These are phyloP conservation scores for Cercophora sp. DNA, from an alignment of 495 filamentous ascomycete genomes.

Conservation along the genomic window DNA sequence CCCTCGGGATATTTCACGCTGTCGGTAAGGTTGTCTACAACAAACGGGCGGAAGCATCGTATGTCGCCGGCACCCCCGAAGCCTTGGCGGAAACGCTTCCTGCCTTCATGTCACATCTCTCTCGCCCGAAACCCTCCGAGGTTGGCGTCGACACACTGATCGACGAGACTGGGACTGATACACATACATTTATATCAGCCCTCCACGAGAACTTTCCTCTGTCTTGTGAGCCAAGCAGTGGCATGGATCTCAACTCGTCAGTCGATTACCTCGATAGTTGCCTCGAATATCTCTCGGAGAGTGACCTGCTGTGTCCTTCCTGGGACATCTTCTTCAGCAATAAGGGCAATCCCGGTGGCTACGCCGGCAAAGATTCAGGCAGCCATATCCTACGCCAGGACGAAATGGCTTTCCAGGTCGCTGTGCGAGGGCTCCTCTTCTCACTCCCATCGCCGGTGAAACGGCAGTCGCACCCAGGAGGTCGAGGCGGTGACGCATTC, in stretches of 20 bases:
- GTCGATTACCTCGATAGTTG: conserved; percentile 70
- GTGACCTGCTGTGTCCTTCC: conserved; percentile 70
- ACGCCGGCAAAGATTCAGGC: conserved; percentile 47
- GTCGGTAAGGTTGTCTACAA: conserved; percentile 95
- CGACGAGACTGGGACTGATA: conserved; percentile 87
- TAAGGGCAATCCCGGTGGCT: conserved; percentile 39
- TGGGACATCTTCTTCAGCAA: conserved; percentile 52
- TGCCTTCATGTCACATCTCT: conserved; percentile 55
- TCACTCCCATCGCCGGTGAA: conserved; percentile 81
- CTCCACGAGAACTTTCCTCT: conserved; percentile 91
- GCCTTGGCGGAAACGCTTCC: conserved; percentile 50
- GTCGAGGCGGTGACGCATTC: conserved; percentile 53
- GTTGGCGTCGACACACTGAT: conserved; percentile 71
- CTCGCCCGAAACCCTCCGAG: conserved; percentile 62
- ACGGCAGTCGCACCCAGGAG: conserved; percentile 46
- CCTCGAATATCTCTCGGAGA: conserved; percentile 79
- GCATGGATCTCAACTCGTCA: conserved; percentile 42
- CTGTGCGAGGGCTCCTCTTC: conserved; percentile 77
- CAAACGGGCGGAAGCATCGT: conserved; percentile 58
- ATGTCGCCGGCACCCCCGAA: conserved; percentile 24
- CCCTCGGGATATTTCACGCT: conserved; percentile 90
- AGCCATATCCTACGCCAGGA: conserved; percentile 79
- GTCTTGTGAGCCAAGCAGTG: conserved; percentile 65
- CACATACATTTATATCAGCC: conserved; percentile 81
- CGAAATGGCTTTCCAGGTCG: conserved; percentile 86